These are phyloP conservation scores for Ophiostoma triangulosporum DNA, from an alignment of 2,329 filamentous ascomycete genomes.

Conservation along the genomic window DNA sequence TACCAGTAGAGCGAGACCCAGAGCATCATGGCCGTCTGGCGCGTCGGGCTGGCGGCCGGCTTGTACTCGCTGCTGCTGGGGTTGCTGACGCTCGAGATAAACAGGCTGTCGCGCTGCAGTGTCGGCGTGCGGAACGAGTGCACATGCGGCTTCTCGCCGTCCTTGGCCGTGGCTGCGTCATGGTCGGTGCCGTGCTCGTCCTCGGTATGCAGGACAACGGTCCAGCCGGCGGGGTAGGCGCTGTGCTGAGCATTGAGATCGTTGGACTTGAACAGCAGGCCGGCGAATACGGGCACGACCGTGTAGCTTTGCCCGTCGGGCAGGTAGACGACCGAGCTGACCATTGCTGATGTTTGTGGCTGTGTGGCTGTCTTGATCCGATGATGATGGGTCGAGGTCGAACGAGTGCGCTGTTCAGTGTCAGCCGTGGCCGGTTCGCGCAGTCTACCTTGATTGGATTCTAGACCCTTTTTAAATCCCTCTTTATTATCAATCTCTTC, in stretches of 20 bases:
- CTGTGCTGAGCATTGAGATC: slow-evolving; percentile 56
- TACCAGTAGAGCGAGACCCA: slow-evolving; percentile 96
- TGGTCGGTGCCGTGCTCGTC: slow-evolving; percentile 14
- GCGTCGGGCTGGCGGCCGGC: slow-evolving; percentile 63
- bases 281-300: slow-evolving; percentile 79
- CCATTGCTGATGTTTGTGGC: slow-evolving; percentile 13
- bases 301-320: slow-evolving; percentile 79
- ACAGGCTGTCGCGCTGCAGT: slow-evolving; percentile 65
- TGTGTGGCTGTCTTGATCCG: not conserved
- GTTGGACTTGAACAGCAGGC: slow-evolving; percentile 75
- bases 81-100: slow-evolving; percentile 83
- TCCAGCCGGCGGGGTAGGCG: slow-evolving; percentile 78
- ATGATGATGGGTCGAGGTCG: not conserved
- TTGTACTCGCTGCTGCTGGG: slow-evolving; percentile 71
- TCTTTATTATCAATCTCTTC: not conserved
- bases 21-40: slow-evolving; percentile 92
- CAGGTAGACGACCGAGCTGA: slow-evolving; percentile 45
- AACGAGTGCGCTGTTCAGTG: not conserved
- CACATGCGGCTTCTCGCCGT: slow-evolving; percentile 21
- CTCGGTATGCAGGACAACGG: slow-evolving; percentile 68
- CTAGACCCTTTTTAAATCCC: not conserved
- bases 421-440: not conserved
- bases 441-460: not conserved
- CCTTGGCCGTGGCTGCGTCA: slow-evolving; percentile 5
- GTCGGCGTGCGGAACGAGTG: slow-evolving; percentile 65